Evolutionary conservation across 257 asterid species (phyloP).

Genomic region (Mentha longifolia): DNA sequence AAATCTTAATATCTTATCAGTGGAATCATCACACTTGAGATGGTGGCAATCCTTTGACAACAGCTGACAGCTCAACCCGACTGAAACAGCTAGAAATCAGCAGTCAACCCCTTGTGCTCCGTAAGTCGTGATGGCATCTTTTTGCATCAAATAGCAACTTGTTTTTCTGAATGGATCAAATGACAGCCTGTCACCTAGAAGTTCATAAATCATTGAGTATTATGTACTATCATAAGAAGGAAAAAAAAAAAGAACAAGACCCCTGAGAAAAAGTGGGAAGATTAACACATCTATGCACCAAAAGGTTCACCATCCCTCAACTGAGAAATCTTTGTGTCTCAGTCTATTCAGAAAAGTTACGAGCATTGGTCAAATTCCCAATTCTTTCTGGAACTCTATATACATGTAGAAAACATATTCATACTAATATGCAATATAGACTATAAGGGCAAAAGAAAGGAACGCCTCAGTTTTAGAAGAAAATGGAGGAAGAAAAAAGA

Average conservation of each 20-base stretch:
- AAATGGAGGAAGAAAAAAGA: neutral
- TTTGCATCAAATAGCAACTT: slow-evolving; percentile 19
- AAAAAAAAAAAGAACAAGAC: neutral
- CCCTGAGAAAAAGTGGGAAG: neutral
- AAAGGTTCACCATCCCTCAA: neutral
- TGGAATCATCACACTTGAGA: neutral
- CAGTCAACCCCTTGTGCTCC: slow-evolving; percentile 27
- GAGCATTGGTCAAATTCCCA: neutral
- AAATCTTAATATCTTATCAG: slow-evolving; percentile 26
- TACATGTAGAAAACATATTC: neutral
- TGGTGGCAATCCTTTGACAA: slow-evolving; percentile 18
- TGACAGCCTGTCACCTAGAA: slow-evolving; percentile 33
- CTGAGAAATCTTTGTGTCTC: neutral
- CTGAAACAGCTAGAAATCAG: slow-evolving; percentile 35
- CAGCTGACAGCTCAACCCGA: slow-evolving; percentile 35
- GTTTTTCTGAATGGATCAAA: slow-evolving; percentile 12
- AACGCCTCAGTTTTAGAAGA: neutral
- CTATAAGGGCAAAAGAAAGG: slow-evolving; percentile 1
- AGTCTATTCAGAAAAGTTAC: neutral
- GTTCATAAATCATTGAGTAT: slow-evolving; percentile 19
- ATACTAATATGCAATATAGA: neutral
- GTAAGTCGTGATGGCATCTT: slow-evolving; percentile 27
- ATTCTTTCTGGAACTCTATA: slow-evolving; percentile 2
- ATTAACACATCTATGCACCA: neutral
- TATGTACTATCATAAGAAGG: slow-evolving; percentile 6